Conservation (phyloP, 2,329 filamentous ascomycete genomes). For the Clarireedia sp. region DNA sequence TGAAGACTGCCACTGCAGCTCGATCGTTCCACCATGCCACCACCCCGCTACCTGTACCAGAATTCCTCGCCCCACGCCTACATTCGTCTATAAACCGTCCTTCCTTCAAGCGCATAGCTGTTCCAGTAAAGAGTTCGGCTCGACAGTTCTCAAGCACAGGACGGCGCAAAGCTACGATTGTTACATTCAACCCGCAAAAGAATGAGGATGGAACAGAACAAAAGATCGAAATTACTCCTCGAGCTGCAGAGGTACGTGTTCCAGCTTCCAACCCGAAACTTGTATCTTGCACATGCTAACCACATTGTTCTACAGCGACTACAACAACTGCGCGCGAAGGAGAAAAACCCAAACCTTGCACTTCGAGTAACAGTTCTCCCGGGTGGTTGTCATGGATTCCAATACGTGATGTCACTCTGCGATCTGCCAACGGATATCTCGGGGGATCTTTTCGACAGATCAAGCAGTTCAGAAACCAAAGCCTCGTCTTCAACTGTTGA, state of each 20-base stretch:
- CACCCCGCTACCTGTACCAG: constrained; percentile 21
- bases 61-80: constrained; percentile 24
- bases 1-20: constrained; percentile 18
- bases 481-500: constrained; percentile 19
- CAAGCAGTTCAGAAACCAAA: background rate
- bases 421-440: constrained; percentile 40
- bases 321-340: constrained; percentile 47
- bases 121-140: background rate
- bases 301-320: constrained; percentile 19
- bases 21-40: constrained; percentile 21
- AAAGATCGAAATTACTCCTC: constrained; percentile 72
- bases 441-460: background rate
- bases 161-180: background rate
- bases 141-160: constrained; percentile 17
- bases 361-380: constrained; percentile 89
- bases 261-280: background rate
- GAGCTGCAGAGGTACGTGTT: constrained; percentile 63
- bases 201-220: constrained; percentile 83
- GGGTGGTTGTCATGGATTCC: constrained; percentile 95
- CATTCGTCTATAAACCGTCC: background rate
- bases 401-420: constrained; percentile 88
- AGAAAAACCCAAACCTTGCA: constrained; percentile 69
- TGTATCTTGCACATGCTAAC: background rate
- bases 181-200: constrained; percentile 61
- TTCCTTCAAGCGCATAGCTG: background rate